Base-by-base conservation (phyloP, 2,329 filamentous ascomycete species). In the Rugonectria rugulosa region DNA sequence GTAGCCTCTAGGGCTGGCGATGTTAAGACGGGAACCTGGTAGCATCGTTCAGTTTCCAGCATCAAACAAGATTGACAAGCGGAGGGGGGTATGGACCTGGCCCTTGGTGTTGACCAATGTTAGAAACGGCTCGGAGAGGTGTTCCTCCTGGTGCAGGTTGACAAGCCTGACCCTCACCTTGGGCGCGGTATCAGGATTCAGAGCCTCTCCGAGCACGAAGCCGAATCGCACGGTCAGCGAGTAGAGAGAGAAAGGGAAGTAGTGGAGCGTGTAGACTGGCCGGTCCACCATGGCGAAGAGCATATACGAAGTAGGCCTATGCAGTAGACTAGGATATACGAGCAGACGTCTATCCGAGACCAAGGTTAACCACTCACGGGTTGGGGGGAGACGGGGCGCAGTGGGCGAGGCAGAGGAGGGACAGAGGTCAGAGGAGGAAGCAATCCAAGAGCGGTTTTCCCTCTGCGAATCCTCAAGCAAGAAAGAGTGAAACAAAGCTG, bases 211-310 rank as follows among this genome's bases (percentile, higher is more conserved):
- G 9, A 72, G 55, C 14, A 62, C 64, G 19, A 71, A 61, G 19
- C 59, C 65, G 53, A 71, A 70, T 14, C 66, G 66, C n/a, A 64
- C 63, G 62, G 70, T 67, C 15, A 71, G 60, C 8, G 70, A 71
- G 46, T 72, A 71, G 11, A 71, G 53, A 3, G 68, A 71, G 49
- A 67, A 71, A 5, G 67, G 64, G 15, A 64, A 72, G 53, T 66
- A 69, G 44, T 71, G 64, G 46, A 72, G 61, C 26, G 64, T 70
- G 43, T 66, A 69, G n/a, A 60, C 41, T 15, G 56, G 54, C 14
- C 47, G 20, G 23, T 58, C 58, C 14, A 56, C 49, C 58, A 63
- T 66, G 29, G 50, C 43, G 34, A 51, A 7, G 17, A 7, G 24
- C 6, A 27, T 27, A 6, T n/a, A n/a, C n/a, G n/a, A n/a, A n/a